Base-by-base conservation (phyloP, 306 rosid species). In the Cucumis sativus region DNA sequence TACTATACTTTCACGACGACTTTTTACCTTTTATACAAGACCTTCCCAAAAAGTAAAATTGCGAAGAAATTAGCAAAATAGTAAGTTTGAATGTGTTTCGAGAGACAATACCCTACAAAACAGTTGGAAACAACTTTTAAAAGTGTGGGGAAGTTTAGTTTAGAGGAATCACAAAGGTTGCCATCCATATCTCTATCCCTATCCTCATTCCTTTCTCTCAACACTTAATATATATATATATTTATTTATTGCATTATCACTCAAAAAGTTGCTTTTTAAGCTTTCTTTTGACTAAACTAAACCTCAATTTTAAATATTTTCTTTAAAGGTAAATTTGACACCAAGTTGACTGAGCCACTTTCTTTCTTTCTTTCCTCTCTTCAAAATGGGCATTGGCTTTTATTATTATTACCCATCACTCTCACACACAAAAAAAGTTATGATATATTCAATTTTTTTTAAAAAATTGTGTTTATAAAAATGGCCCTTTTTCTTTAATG, bases 371-470 rank as follows among this genome's bases (percentile, higher is more conserved):
- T 33, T 28, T 8, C 51, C 28, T 25, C 16, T 35, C 23, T 65
- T 17, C 16, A 39, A 67, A 67, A 67, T 67, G 52, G 74, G 52
- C 55, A 67, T 67, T 2, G 7, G 18, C 74, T 41, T 67, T 67
- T 67, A 67, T 67, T 67, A 67, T 67, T 67, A 67, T 67, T 67
- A 67, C 74, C 52, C 74, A 67, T 67, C 75, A 43, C 75, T 69
- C 57, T 69, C 57, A 43, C 9, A 28, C 57, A 43, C 9, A 28
- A 28, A 28, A 28, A 28, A 69, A 43, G 21, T 45, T 69, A 69
- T 69, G 57, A 69, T 69, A 21, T 45, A 20, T 11, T 0, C 9
- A 41, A 1, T 6, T 23, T 23, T 23, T 23, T 23, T 23, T 23
- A 12, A 35, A 65, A 65, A 66, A 65, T 6, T 6, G 8, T 66